Percentiles rank a stretch among this genome's conserved stretches.
Conservation (phyloP, 2,329 filamentous ascomycete genomes). For the Hypoxylon sp. region DNA sequence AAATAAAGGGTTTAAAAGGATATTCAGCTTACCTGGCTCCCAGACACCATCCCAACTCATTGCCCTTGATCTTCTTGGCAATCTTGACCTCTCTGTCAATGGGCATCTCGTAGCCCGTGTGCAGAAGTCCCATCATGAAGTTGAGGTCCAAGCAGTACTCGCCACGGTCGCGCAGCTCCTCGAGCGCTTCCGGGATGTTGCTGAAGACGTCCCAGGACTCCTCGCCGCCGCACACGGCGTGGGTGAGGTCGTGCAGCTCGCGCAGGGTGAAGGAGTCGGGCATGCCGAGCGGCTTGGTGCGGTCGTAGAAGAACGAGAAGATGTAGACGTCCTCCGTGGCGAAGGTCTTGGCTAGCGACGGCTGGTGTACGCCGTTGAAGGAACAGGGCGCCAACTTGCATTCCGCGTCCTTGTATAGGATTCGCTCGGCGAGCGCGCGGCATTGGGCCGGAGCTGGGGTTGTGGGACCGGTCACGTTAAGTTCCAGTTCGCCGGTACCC, state of each 20-base stretch:
- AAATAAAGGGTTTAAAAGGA: not conserved
- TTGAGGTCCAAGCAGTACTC: slow-evolving; percentile 96
- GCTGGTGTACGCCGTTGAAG: slow-evolving; percentile 98
- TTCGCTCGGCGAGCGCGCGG: slow-evolving; percentile 89
- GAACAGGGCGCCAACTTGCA: slow-evolving; percentile 94
- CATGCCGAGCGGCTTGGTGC: slow-evolving; percentile 94
- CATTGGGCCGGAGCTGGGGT: slow-evolving; percentile 86
- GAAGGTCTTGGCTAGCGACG: slow-evolving; percentile 92
- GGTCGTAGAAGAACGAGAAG: slow-evolving; percentile 98
- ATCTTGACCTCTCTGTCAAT: slow-evolving; percentile 96
- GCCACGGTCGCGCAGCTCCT: slow-evolving; percentile 84
- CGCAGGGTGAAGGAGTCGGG: slow-evolving; percentile 95
- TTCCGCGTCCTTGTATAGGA: slow-evolving; percentile 85
- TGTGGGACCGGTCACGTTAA: slow-evolving; percentile 90
- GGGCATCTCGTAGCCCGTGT: slow-evolving; percentile 98
- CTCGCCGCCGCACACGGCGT: slow-evolving; percentile 86
- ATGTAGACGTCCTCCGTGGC: slow-evolving; percentile 92
- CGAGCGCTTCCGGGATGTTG: slow-evolving; percentile 80
- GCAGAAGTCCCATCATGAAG: slow-evolving; percentile 93
- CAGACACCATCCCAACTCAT: slow-evolving; percentile 97
- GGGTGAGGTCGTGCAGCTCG: slow-evolving; percentile 88
- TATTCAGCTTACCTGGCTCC: slow-evolving; percentile 83
- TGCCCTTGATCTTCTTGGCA: slow-evolving; percentile 98
- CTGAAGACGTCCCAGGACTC: slow-evolving; percentile 84
- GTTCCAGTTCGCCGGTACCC: slow-evolving; percentile 70